Evolutionary conservation across 2,329 filamentous ascomycete species (phyloP).

Genomic region (Dichotomopilus funicola): DNA sequence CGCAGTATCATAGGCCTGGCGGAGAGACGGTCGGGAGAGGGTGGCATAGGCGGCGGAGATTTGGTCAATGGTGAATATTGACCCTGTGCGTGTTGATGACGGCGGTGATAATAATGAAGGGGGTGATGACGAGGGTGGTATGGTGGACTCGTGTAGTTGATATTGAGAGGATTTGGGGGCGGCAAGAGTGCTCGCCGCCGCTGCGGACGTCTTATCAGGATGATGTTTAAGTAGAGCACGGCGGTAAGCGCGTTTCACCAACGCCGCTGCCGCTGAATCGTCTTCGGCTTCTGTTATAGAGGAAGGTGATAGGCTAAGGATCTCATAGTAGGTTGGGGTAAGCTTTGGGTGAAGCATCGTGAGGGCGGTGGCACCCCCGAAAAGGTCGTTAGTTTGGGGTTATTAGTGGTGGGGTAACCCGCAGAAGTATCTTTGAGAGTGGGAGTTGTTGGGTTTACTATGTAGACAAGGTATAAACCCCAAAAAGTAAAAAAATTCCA

Average conservation of each 20-base stretch:
- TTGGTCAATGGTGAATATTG: constrained; percentile 57
- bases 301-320: constrained; percentile 49
- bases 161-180: too few relatives aligned
- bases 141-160: background rate
- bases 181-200: too few relatives aligned
- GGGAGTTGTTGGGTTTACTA: too few relatives aligned
- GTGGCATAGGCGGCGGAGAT: constrained; percentile 54
- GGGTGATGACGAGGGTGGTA: background rate
- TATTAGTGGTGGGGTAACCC: too few relatives aligned
- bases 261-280: constrained; percentile 24
- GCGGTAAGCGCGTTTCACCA: constrained; percentile 58
- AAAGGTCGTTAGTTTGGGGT: too few relatives aligned
- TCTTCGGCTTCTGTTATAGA: constrained; percentile 40
- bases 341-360: background rate
- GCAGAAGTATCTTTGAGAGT: too few relatives aligned
- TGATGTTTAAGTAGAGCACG: constrained; percentile 59
- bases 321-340: constrained; percentile 51
- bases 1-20: constrained; percentile 48
- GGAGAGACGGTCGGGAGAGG: constrained; percentile 44
- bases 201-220: constrained; percentile 46
- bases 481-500: too few relatives aligned
- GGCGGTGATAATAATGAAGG: background rate
- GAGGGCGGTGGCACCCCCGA: background rate
- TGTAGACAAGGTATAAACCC: too few relatives aligned
- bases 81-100: background rate